These are phyloP conservation scores for Juglanconis oblonga DNA, from an alignment of 2,329 filamentous ascomycete species.

Conservation along the genomic window DNA sequence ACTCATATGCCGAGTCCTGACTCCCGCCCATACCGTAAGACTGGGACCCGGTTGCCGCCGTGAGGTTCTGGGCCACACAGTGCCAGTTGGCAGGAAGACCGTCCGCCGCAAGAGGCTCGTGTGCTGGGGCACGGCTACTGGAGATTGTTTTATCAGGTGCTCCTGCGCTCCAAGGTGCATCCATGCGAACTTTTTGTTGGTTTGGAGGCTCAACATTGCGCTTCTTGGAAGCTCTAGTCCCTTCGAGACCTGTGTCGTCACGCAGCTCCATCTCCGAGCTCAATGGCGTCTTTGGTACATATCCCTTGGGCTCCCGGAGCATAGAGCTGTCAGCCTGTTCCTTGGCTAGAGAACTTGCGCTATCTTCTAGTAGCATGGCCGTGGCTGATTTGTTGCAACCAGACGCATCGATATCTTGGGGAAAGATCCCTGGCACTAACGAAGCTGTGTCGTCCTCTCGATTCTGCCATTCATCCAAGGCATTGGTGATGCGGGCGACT, in stretches of 20 bases:
- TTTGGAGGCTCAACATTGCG: background rate
- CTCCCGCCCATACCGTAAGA: conserved; percentile 60
- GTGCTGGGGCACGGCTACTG: background rate
- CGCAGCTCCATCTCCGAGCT: background rate
- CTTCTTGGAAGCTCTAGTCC: conserved; percentile 19
- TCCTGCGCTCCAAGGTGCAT: background rate
- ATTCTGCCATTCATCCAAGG: conserved; percentile 72
- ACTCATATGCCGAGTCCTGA: conserved; percentile 71
- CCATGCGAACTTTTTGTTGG: background rate
- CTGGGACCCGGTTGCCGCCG: conserved; percentile 42
- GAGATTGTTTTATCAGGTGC: background rate
- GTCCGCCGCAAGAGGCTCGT: conserved; percentile 30
- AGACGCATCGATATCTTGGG: conserved; percentile 71
- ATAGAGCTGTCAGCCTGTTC: conserved; percentile 30
- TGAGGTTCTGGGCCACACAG: conserved; percentile 61
- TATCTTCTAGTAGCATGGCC: conserved; percentile 20
- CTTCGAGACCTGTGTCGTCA: background rate
- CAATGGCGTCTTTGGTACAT: conserved; percentile 20
- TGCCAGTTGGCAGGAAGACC: conserved; percentile 37
- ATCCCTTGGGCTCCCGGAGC: conserved; percentile 27
- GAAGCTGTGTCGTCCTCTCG: conserved; percentile 48
- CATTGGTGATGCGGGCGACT: conserved; percentile 79
- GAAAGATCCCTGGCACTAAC: conserved; percentile 73
- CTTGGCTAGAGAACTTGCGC: conserved; percentile 34
- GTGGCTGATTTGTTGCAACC: conserved; percentile 66